Base-by-base conservation (phyloP, 768 basidiomycete genomes). In the Agrocybe praecox region DNA sequence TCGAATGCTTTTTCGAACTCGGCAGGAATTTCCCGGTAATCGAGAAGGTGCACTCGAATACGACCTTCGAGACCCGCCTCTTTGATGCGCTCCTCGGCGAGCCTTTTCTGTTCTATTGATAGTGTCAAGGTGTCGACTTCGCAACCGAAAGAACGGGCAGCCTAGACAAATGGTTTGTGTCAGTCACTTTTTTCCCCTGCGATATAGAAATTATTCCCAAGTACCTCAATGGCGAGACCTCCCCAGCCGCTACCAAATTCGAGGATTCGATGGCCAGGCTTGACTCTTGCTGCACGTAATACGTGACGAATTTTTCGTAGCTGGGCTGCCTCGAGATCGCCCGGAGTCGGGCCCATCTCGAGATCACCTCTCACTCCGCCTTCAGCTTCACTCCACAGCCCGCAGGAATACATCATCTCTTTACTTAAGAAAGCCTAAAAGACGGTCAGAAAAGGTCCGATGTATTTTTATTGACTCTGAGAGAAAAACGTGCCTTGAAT, bases 191-290 rank as follows among this genome's bases (percentile, higher is more conserved):
- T 40, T 6, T 14, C 14, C 12, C 4, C 36, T 12, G 23, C n/a
- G n/a, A n/a, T n/a, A n/a, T n/a, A n/a, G n/a, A n/a, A n/a, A n/a
- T n/a, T n/a, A n/a, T n/a, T n/a, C n/a, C n/a, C n/a, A n/a, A 36
- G n/a, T 49, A 88, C 91, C 83, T 91, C 87, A 56, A 96, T 96
- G 12, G 93, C 91, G 45, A 96, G 80, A 49, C 87, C 91, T 19
- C 94, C 94, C 94, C 94, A 96, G n/a, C 94, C 94, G 48, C 88
- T 88, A 21, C 94, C 94, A 65, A 96, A 93, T 76, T 96, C 94
- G 33, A 96, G 78, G 44, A 96, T 83, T 23, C 92, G 84, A 68
- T 94, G 81, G 0, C 92, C 92, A 45, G 85, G 86, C 66, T 84
- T 80, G 55, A 95, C 87, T 49, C 86, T 86, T 23, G 92, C 91